These are phyloP conservation scores for Coemansia asiatica DNA, from an alignment of 192 early-diverging fungal genomes.

Conservation along the genomic window DNA sequence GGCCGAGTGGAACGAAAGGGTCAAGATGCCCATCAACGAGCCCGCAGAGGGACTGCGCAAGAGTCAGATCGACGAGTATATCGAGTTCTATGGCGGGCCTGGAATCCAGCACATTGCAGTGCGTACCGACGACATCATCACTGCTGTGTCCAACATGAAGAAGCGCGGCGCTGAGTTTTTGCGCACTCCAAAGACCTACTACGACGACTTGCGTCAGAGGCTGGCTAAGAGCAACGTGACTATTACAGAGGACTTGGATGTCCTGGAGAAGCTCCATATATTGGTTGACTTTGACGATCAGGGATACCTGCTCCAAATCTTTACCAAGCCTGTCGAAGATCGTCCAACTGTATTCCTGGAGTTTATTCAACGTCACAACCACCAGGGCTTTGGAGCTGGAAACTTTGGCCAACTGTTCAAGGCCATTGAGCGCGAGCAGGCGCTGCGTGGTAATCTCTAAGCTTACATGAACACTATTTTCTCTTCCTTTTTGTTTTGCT, in stretches of 20 bases:
- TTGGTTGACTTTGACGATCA: slow-evolving; percentile 96
- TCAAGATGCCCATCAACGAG: slow-evolving; percentile 99
- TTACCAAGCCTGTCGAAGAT: slow-evolving; percentile 89
- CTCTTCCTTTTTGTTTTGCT: neutral
- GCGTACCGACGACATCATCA: slow-evolving; percentile 84
- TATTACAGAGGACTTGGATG: slow-evolving; percentile 79
- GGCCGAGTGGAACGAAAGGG: slow-evolving; percentile 83
- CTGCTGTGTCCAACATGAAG: slow-evolving; percentile 74
- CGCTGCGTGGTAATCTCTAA: slow-evolving; percentile 79
- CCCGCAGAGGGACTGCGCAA: slow-evolving; percentile 91
- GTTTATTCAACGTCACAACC: slow-evolving; percentile 93
- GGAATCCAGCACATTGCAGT: slow-evolving; percentile 95
- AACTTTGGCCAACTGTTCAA: slow-evolving; percentile 99
- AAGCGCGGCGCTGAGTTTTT: slow-evolving; percentile 91
- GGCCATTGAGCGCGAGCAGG: slow-evolving; percentile 93
- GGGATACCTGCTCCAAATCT: slow-evolving; percentile 94
- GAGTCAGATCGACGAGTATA: slow-evolving; percentile 84
- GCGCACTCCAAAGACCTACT: slow-evolving; percentile 80
- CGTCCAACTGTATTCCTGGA: slow-evolving; percentile 96
- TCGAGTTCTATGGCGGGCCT: slow-evolving; percentile 64
- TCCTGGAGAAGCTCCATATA: slow-evolving; percentile 82
- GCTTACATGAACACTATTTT: neutral
- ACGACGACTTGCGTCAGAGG: slow-evolving; percentile 76
- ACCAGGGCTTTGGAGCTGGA: slow-evolving; percentile 92
- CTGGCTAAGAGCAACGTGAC: slow-evolving; percentile 69